These are phyloP conservation scores for Bertia moriformis DNA, from an alignment of 2,329 filamentous ascomycete genomes.

Conservation along the genomic window DNA sequence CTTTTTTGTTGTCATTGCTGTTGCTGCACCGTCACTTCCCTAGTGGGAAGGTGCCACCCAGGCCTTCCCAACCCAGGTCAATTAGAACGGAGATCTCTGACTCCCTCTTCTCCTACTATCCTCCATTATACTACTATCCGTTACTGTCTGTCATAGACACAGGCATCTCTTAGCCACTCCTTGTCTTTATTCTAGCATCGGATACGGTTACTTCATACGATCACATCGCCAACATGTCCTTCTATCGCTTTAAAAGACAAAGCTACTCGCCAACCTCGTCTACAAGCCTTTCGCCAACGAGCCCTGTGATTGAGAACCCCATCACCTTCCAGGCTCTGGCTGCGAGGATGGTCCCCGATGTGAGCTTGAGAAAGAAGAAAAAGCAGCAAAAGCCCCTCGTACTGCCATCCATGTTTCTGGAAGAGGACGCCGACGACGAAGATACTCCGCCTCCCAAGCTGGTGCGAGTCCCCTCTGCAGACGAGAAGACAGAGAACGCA, in stretches of 20 bases:
- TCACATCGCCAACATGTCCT: not conserved
- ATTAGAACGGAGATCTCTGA: no score
- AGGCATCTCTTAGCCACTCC: no score
- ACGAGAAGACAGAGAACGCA: not conserved
- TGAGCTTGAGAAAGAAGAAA: not conserved
- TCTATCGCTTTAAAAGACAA: not conserved
- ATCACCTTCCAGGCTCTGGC: not conserved
- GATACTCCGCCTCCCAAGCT: not conserved
- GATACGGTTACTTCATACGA: no score
- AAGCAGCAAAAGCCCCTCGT: not conserved
- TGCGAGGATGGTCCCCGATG: not conserved
- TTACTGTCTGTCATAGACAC: no score
- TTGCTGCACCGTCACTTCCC: no score
- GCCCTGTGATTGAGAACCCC: not conserved
- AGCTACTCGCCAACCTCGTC: not conserved
- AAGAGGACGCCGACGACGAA: not conserved
- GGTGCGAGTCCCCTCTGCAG: not conserved
- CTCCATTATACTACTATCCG: no score
- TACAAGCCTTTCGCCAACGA: not conserved
- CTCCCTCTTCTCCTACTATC: no score
- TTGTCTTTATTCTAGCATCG: no score
- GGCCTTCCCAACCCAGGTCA: no score
- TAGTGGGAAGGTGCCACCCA: no score
- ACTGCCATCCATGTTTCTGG: not conserved
- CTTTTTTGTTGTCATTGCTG: no score